Percentiles rank a stretch among this genome's conserved stretches.
These are phyloP conservation scores for Rhizopogon rudus DNA, from an alignment of 768 basidiomycete species.

Conservation along the genomic window DNA sequence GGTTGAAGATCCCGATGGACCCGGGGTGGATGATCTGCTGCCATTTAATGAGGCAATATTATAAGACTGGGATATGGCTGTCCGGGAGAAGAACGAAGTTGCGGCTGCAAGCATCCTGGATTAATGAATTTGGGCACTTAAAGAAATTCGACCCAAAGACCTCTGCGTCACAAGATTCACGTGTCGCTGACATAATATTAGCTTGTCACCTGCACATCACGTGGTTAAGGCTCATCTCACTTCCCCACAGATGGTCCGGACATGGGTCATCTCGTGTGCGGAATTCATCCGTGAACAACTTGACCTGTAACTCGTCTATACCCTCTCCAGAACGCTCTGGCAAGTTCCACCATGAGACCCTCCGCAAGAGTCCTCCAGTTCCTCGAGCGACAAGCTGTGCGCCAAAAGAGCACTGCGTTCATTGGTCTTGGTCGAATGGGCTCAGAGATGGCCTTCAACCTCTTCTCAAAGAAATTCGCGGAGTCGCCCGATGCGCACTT, in stretches of 20 bases:
- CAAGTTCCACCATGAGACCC: slow-evolving; percentile 39
- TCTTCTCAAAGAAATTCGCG: slow-evolving; percentile 71
- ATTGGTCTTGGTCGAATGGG: slow-evolving; percentile 90
- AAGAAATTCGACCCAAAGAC: too few species aligned
- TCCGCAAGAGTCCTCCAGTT: slow-evolving; percentile 39
- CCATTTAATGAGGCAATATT: slow-evolving; percentile 44
- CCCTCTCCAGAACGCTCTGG: not conserved
- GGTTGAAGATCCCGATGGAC: slow-evolving; percentile 26
- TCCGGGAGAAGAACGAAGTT: slow-evolving; percentile 76
- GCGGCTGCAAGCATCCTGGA: slow-evolving; percentile 71
- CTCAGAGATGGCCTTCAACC: slow-evolving; percentile 79
- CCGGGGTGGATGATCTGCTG: slow-evolving; percentile 34
- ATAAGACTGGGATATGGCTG: slow-evolving; percentile 78
- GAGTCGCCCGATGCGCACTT: slow-evolving; percentile 51
- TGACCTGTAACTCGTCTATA: not conserved
- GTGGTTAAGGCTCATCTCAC: not conserved
- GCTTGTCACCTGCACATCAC: not conserved
- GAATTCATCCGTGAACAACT: not conserved
- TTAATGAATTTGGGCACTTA: too few species aligned
- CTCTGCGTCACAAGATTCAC: not conserved
- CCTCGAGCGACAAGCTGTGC: slow-evolving; percentile 29
- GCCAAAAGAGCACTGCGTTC: slow-evolving; percentile 61
- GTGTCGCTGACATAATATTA: slow-evolving; percentile 8
- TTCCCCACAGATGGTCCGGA: not conserved
- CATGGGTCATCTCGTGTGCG: too few species aligned